Evolutionary conservation across 2,329 filamentous ascomycete species (phyloP), one percentile per base, ranked within the genome.

Genomic region (Ceratocystis colombiana): DNA sequence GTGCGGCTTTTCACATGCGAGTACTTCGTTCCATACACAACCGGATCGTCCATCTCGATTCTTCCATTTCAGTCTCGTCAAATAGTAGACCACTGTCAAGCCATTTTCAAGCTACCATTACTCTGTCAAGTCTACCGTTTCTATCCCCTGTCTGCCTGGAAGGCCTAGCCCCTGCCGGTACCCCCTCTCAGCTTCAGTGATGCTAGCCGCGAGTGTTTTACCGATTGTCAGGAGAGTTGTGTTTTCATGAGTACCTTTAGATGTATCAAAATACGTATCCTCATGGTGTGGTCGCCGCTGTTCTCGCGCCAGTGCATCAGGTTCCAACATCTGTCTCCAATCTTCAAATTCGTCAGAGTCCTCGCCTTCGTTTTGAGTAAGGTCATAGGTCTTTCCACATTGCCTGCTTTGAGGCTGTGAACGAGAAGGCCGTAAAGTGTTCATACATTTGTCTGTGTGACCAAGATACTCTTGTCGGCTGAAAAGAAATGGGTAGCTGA

Each of bases 321-420:
- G 64, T 22, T 48, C 8, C 1, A 65, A 45, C 64, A 65, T 65
- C 12, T 61, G 55, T 17, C 33, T 7, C 64, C 64, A 65, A 28
- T 61, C 64, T 20, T 65, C 64, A 37, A 20, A n/a, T 7, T 25
- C 28, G n/a, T 37, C 12, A 22, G 25, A 30, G n/a, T 44, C 44
- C 5, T 65, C 41, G 22, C 50, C 22, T 15, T 65, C 28, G 22
- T 50, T 37, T n/a, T 50, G 53, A 6, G 55, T 41, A 7, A 44
- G 25, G 44, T 53, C 46, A n/a, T 8, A 37, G 33, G 22, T n/a
- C 55, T 59, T 28, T n/a, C 30, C 55, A 37, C 17, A 12, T 37
- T 17, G 55, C 33, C 30, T 20, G 55, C 5, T 59, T 59, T 59
- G 28, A 17, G 33, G 55, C 28, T 22, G n/a, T 37, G 15, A 8